Base-by-base conservation (phyloP, 192 early-diverging fungal genomes). In the Coemansia sp. region DNA sequence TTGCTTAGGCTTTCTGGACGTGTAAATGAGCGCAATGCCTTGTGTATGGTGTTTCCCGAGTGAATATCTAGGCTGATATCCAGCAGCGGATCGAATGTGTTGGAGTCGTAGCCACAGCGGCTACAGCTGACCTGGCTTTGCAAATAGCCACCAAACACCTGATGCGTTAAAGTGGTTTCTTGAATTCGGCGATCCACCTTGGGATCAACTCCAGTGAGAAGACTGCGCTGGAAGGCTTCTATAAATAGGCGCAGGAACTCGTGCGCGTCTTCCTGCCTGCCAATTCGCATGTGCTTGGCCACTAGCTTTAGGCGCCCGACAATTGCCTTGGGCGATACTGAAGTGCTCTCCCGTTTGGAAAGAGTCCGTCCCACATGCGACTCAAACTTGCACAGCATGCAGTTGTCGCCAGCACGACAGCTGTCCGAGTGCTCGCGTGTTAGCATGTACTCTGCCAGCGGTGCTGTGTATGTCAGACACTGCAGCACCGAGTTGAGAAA, bases 261-360 rank as follows among this genome's bases (percentile, higher is more conserved):
- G 59, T 96, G 91, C 9, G 93, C 83, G 55, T 96, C 93, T 51
- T 94, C 93, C 65, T 96, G 93, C 16, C 87, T 70, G 10, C 91
- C 91, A 4, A 88, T 57, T 14, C 84, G 75, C 69, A 96, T 82
- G 38, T 88, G 86, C 59, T 84, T 87, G 39, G 88, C 87, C 14
- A 96, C 83, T 49, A 78, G 79, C 71, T 84, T 78, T 23, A 91
- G 59, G 6, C 84, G 77, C 12, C 81, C 79, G 6, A 85, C 85
- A 52, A 91, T 84, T 7, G 66, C 46, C 23, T 83, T 87, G 40
- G 89, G 89, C 10, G 80, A 65, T n/a, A 90, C 80, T 18, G 65
- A 45, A 23, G 61, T 65, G 56, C 78, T 78, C 10, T 59, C 65
- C 20, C 79, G 77, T 31, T 67, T 60, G 9, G 62, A 63, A 42